These are phyloP conservation scores for Diplodia intermedia DNA, from an alignment of 2,329 filamentous ascomycete species.

Conservation along the genomic window DNA sequence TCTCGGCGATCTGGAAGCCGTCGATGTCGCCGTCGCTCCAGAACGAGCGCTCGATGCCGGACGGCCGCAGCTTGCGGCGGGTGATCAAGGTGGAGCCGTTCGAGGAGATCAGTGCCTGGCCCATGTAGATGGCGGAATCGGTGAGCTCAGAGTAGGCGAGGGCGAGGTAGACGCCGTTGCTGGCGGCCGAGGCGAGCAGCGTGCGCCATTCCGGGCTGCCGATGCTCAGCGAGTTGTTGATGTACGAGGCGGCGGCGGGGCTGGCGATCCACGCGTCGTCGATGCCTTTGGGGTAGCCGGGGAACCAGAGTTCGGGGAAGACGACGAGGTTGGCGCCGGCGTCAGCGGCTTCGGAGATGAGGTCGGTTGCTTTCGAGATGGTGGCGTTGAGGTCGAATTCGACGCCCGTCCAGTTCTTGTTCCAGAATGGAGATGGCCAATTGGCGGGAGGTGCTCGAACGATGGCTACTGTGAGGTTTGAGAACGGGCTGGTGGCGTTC, in stretches of 20 bases:
- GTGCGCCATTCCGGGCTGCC: constrained; percentile 48
- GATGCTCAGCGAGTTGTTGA: constrained; percentile 34
- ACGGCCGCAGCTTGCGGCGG: constrained; percentile 48
- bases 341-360: constrained; percentile 45
- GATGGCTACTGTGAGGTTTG: constrained; percentile 9
- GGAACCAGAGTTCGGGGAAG: constrained; percentile 49
- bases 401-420: background rate
- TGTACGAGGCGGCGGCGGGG: background rate
- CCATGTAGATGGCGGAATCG: constrained; percentile 44
- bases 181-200: constrained; percentile 44
- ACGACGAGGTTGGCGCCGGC: constrained; percentile 44
- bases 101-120: constrained; percentile 45
- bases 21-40: constrained; percentile 47
- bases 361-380: constrained; percentile 41
- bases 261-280: constrained; percentile 14
- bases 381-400: constrained; percentile 36
- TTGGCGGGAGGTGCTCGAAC: background rate
- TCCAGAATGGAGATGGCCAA: background rate
- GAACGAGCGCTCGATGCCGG: constrained; percentile 45
- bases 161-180: constrained; percentile 41
- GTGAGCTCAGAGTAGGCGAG: constrained; percentile 43
- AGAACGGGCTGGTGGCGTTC: background rate
- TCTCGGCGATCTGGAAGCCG: constrained; percentile 35
- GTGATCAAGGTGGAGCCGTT: constrained; percentile 44
- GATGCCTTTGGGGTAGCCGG: constrained; percentile 36